These are phyloP conservation scores for Amesomyces nigricolor DNA, from an alignment of 2,329 filamentous ascomycete species.

Conservation along the genomic window DNA sequence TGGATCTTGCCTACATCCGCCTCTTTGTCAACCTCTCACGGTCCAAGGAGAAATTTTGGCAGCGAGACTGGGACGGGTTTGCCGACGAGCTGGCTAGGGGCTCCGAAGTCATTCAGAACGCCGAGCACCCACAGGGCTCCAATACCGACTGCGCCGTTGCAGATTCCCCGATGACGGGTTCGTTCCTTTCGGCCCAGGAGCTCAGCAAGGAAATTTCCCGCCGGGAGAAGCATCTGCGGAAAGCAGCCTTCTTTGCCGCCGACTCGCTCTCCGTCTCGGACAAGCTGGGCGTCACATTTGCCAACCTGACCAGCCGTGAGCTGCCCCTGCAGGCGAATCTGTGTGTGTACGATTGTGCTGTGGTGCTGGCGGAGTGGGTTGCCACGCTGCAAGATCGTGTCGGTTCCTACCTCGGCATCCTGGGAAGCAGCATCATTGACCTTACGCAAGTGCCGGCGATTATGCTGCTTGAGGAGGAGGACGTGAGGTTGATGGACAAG, in stretches of 20 bases:
- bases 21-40: constrained; percentile 89
- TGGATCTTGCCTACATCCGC: constrained; percentile 87
- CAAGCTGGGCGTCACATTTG: constrained; percentile 77
- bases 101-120: constrained; percentile 67
- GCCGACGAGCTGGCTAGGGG: constrained; percentile 78
- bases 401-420: constrained; percentile 79
- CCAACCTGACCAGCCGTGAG: constrained; percentile 76
- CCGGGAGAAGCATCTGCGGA: constrained; percentile 81
- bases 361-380: constrained; percentile 91
- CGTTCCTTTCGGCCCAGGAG: constrained; percentile 46
- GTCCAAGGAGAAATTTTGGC: constrained; percentile 91
- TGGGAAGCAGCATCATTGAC: constrained; percentile 78
- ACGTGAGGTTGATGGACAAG: constrained; percentile 77
- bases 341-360: constrained; percentile 89
- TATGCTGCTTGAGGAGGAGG: constrained; percentile 87
- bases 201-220: constrained; percentile 53
- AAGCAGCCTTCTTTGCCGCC: constrained; percentile 91
- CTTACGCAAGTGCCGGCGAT: constrained; percentile 74
- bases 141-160: constrained; percentile 40
- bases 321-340: constrained; percentile 85
- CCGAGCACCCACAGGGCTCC: constrained; percentile 55
- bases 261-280: constrained; percentile 87
- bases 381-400: constrained; percentile 89
- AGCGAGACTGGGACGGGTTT: constrained; percentile 88
- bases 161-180: constrained; percentile 42